Conservation (phyloP, 202 grass and related monocot genomes). For the Schoenoplectus tabernaemontani region DNA sequence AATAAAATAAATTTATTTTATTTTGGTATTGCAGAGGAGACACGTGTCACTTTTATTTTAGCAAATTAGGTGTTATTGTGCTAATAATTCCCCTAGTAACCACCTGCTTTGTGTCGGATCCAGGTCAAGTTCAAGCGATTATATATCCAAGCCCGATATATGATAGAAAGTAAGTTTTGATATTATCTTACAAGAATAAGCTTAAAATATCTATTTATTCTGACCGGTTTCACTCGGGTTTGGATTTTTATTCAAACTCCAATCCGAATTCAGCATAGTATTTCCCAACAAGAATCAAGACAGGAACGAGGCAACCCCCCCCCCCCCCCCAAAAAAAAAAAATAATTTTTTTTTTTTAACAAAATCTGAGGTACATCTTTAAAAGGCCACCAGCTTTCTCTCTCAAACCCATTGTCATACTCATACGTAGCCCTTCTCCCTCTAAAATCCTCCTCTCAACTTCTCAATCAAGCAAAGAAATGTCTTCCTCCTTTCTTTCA, state of each 20-base stretch:
- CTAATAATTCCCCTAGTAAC: not conserved
- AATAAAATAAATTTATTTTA: not conserved
- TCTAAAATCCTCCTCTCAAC: not conserved
- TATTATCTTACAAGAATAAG: not conserved
- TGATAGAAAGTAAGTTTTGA: not conserved
- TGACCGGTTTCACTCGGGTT: not conserved
- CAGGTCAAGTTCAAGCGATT: not conserved
- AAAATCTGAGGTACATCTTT: not conserved
- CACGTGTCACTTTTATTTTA: not conserved
- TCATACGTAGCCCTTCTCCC: not conserved
- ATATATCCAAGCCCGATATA: not conserved
- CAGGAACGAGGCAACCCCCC: not conserved
- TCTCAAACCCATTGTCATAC: not conserved
- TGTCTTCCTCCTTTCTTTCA: conserved; percentile 41
- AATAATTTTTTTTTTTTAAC: too few relatives aligned
- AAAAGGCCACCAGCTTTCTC: not conserved
- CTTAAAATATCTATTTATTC: too few relatives aligned
- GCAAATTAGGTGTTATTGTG: not conserved
- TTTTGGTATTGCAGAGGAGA: not conserved
- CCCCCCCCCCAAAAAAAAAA: not conserved
- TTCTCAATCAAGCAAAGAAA: conserved; percentile 10
- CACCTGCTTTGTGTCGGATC: not conserved
- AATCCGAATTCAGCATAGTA: not conserved
- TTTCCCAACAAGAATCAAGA: not conserved
- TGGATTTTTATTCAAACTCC: not conserved